Evolutionary conservation across 805 yeast genomes (phyloP).

Genomic region (Starmerella floricola): DNA sequence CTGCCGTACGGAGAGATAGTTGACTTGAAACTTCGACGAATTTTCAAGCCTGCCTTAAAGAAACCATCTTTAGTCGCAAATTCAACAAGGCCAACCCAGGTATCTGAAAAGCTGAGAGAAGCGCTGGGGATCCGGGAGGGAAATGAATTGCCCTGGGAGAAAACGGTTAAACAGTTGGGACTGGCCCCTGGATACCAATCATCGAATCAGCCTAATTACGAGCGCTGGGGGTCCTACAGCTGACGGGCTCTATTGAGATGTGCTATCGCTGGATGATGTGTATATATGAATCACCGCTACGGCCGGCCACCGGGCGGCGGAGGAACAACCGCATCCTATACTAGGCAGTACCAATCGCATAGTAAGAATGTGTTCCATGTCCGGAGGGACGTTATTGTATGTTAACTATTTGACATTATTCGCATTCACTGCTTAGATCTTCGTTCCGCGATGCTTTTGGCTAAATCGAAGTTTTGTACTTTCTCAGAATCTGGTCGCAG

Average conservation of each 20-base stretch:
- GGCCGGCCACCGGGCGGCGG: too few relatives aligned
- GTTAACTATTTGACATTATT: not conserved
- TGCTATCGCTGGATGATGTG: too few relatives aligned
- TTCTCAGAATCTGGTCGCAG: slow-evolving; percentile 12
- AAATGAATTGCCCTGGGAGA: too few relatives aligned
- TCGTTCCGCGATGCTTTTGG: slow-evolving; percentile 25
- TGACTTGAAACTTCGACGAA: slow-evolving; percentile 25
- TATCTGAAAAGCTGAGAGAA: slow-evolving; percentile 47
- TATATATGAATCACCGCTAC: too few relatives aligned
- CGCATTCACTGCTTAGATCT: slow-evolving; percentile 5
- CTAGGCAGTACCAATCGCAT: not conserved
- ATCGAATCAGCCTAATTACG: too few relatives aligned
- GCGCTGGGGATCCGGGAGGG: slow-evolving; percentile 32
- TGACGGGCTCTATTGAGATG: too few relatives aligned
- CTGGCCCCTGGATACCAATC: too few relatives aligned
- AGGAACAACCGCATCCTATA: too few relatives aligned
- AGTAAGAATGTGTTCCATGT: not conserved
- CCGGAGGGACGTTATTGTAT: not conserved
- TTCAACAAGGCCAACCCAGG: slow-evolving; percentile 28
- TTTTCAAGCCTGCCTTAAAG: not conserved
- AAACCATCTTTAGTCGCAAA: not conserved
- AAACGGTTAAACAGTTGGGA: too few relatives aligned
- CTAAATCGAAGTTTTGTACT: slow-evolving; percentile 26
- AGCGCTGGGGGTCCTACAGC: too few relatives aligned
- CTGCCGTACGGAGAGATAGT: slow-evolving; percentile 59